phyloP scores from a whole-genome alignment of 306 rosid species.

The Vachellia collinsii region DNA sequence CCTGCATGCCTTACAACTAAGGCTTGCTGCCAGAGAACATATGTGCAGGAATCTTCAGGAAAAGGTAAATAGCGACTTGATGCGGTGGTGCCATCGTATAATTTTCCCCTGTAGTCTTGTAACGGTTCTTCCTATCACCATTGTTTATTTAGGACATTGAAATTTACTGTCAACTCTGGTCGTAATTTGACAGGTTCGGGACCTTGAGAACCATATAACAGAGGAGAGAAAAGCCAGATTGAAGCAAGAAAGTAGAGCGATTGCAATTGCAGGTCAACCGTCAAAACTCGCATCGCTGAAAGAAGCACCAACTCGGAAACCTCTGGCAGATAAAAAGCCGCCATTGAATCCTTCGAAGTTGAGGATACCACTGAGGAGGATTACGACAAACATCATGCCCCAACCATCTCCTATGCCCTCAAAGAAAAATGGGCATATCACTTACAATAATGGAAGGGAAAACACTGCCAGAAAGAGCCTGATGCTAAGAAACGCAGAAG shows the following conservation, averaged over 20 bases:
- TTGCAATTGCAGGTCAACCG: constrained; percentile 63
- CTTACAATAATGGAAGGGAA: constrained; percentile 68
- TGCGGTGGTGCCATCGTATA: not conserved
- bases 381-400: constrained; percentile 63
- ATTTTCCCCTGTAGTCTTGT: not conserved
- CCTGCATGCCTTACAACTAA: constrained; percentile 67
- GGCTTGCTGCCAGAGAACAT: constrained; percentile 82
- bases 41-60: constrained; percentile 84
- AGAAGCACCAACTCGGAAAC: constrained; percentile 44
- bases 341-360: constrained; percentile 74
- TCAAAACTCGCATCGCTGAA: constrained; percentile 42
- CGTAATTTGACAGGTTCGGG: constrained; percentile 63
- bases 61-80: constrained; percentile 51
- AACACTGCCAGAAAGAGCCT: constrained; percentile 51
- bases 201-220: constrained; percentile 85
- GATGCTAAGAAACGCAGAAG: constrained; percentile 40
- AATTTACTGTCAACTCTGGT: not conserved
- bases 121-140: not conserved
- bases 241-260: constrained; percentile 78
- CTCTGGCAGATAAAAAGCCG: constrained; percentile 62
- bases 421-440: constrained; percentile 35
- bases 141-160: not conserved
- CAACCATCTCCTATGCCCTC: constrained; percentile 60
- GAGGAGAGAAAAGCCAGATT: constrained; percentile 85
- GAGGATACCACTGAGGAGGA: constrained; percentile 75